A percentile compares a stretch with the other conserved stretches of the same genome.
phyloP scores from a whole-genome alignment of 257 asterid genomes.

The Fraxinus excelsior region DNA sequence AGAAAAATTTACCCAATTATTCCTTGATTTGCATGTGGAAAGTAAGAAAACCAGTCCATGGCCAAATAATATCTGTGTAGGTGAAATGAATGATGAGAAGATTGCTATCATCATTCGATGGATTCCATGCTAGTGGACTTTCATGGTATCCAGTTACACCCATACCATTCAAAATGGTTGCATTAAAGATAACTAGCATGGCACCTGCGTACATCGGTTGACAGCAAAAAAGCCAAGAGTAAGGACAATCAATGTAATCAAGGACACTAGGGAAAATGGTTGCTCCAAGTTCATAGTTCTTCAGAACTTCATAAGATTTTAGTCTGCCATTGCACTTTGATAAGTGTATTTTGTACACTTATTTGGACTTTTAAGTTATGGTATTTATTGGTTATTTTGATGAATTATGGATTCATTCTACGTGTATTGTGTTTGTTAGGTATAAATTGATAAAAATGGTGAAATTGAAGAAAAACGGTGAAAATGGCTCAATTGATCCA shows the following conservation, averaged over 20 bases:
- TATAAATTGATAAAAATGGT: too few relatives aligned
- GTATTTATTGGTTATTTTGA: too few relatives aligned
- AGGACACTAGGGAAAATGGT: constrained; percentile 90
- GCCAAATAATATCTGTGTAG: constrained; percentile 92
- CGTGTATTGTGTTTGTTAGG: too few relatives aligned
- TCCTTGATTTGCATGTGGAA: constrained; percentile 96
- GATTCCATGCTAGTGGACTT: constrained; percentile 87
- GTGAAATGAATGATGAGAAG: constrained; percentile 85
- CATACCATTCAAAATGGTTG: constrained; percentile 95
- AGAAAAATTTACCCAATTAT: constrained; percentile 73
- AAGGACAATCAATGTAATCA: too few relatives aligned
- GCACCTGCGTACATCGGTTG: constrained; percentile 97
- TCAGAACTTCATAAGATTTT: constrained; percentile 83
- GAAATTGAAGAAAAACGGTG: too few relatives aligned
- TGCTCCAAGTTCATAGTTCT: constrained; percentile 89
- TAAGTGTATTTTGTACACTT: too few relatives aligned
- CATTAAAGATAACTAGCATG: constrained; percentile 90
- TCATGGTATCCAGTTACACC: constrained; percentile 82
- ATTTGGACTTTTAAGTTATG: too few relatives aligned
- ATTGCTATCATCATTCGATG: constrained; percentile 77
- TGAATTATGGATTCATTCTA: too few relatives aligned
- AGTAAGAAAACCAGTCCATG: constrained; percentile 96
- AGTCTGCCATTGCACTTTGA: constrained; percentile 47
- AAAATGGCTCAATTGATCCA: too few relatives aligned
- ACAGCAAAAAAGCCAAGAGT: constrained; percentile 97